A percentile compares a stretch with the other conserved stretches of the same genome.
Evolutionary conservation across 768 basidiomycete species (phyloP).

Genomic region (Suillus brevipes): DNA sequence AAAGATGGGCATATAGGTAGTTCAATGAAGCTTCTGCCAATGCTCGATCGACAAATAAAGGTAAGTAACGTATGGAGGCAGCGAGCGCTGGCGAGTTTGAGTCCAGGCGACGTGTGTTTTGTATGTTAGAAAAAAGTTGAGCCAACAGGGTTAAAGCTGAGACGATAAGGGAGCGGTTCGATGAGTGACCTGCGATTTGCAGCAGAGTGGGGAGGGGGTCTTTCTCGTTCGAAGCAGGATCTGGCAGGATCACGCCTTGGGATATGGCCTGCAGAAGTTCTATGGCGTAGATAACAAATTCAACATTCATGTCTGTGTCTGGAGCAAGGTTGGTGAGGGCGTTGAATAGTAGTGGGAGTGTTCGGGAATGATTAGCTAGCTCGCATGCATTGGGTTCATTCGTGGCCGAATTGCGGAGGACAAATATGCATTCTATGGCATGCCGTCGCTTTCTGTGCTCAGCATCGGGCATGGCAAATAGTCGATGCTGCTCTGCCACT

Average conservation of each 20-base stretch:
- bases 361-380: constrained; percentile 57
- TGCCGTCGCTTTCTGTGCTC: constrained; percentile 60
- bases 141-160: constrained; percentile 61
- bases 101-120: constrained; percentile 54
- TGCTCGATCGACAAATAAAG: constrained; percentile 66
- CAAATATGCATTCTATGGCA: constrained; percentile 82
- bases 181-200: constrained; percentile 53
- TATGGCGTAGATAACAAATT: constrained; percentile 69
- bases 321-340: constrained; percentile 62
- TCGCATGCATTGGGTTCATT: constrained; percentile 66
- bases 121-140: constrained; percentile 58
- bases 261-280: constrained; percentile 72
- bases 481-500: constrained; percentile 38
- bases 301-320: constrained; percentile 64
- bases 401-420: constrained; percentile 84
- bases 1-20: constrained; percentile 74
- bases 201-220: constrained; percentile 61
- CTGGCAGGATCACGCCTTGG: constrained; percentile 39
- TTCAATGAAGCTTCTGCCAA: constrained; percentile 73
- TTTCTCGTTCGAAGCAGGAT: constrained; percentile 36
- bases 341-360: constrained; percentile 64
- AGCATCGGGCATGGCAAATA: constrained; percentile 60
- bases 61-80: constrained; percentile 69
- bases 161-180: constrained; percentile 77
- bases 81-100: constrained; percentile 59